A percentile compares a stretch with the other conserved stretches of the same genome.
Evolutionary conservation across 2,329 filamentous ascomycete genomes (phyloP).

Genomic region (Fusarium caatingaense): DNA sequence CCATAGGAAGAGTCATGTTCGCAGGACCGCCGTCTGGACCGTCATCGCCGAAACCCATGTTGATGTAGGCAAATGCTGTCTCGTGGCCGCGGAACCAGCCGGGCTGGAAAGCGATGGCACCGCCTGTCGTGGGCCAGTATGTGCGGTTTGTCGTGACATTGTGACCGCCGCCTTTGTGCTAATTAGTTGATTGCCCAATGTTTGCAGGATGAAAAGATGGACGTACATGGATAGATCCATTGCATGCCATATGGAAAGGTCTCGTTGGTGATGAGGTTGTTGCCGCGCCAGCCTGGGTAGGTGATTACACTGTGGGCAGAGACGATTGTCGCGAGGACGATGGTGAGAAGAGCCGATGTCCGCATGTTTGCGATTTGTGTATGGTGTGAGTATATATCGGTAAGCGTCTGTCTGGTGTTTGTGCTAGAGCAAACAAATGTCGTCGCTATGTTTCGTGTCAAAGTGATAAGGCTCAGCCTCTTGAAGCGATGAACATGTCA

Average conservation of each 20-base stretch:
- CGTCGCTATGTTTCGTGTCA: slow-evolving; percentile 7
- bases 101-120: slow-evolving; percentile 89
- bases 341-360: slow-evolving; percentile 55
- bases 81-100: slow-evolving; percentile 95
- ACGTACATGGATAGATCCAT: slow-evolving; percentile 94
- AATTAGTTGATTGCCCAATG: slow-evolving; percentile 24
- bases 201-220: not conserved
- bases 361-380: slow-evolving; percentile 55
- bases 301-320: slow-evolving; percentile 84
- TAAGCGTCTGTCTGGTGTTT: not conserved
- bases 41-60: slow-evolving; percentile 83
- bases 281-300: slow-evolving; percentile 88
- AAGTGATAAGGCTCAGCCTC: slow-evolving; percentile 36
- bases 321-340: slow-evolving; percentile 62
- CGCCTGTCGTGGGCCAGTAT: slow-evolving; percentile 88
- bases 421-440: slow-evolving; percentile 4
- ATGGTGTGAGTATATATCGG: not conserved
- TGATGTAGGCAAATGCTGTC: slow-evolving; percentile 87
- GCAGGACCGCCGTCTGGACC: slow-evolving; percentile 72
- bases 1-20: slow-evolving; percentile 90
- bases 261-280: slow-evolving; percentile 84
- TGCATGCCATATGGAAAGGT: slow-evolving; percentile 91
- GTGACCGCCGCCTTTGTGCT: slow-evolving; percentile 80
- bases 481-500: slow-evolving; percentile 25
- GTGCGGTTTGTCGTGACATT: slow-evolving; percentile 83